Conservation (phyloP, 2,329 filamentous ascomycete species). For the Colletotrichum aenigma region DNA sequence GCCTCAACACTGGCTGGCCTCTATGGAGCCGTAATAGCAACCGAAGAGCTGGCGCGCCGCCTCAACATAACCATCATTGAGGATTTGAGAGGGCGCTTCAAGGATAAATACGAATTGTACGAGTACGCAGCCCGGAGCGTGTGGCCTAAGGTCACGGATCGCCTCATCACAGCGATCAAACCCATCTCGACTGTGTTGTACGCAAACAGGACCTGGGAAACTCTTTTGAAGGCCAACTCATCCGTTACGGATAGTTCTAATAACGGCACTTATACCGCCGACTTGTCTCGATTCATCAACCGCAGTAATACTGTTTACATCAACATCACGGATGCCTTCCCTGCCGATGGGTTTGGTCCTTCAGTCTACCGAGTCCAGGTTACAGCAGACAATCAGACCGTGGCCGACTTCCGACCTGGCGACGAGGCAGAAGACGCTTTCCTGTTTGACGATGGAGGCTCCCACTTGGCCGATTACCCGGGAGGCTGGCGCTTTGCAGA, state of each 20-base stretch:
- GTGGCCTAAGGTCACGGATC: neutral
- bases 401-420: neutral
- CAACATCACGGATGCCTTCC: neutral
- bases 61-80: neutral
- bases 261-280: neutral
- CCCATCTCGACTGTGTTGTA: neutral
- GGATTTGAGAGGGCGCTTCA: neutral
- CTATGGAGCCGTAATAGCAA: neutral
- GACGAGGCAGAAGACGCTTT: neutral
- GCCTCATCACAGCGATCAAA: neutral
- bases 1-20: neutral
- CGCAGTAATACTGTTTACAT: neutral
- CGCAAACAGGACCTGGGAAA: neutral
- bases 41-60: neutral
- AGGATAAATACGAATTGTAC: neutral
- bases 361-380: neutral
- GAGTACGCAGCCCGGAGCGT: neutral
- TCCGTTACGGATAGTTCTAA: neutral
- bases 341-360: neutral
- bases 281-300: neutral
- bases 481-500: conserved; percentile 4
- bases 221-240: neutral
- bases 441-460: neutral
- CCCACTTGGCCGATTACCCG: neutral
- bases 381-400: neutral